A percentile compares a stretch with the other conserved stretches of the same genome.
Conservation (phyloP, 495 filamentous ascomycete species). For the Penicillium desertorum region DNA sequence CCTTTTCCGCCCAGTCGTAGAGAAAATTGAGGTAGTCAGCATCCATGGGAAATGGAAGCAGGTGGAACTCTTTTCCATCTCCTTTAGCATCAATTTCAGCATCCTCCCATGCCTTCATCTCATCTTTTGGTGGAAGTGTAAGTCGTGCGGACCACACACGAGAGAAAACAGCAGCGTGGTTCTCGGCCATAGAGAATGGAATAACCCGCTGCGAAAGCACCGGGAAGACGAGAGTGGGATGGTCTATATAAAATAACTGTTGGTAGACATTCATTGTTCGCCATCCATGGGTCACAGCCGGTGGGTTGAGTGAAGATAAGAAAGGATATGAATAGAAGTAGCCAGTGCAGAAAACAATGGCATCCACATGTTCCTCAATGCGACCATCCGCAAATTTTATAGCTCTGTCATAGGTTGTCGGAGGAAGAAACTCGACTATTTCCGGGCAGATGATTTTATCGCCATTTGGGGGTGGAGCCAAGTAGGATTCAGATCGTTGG, state of each 20-base stretch:
- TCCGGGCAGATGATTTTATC: conserved; percentile 56
- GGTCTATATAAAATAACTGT: conserved; percentile 71
- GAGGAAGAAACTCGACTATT: conserved; percentile 57
- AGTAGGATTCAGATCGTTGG: conserved; percentile 45
- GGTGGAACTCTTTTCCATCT: conserved; percentile 56
- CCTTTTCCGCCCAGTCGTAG: conserved; percentile 57
- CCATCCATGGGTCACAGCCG: conserved; percentile 65
- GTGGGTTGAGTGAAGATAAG: conserved; percentile 56
- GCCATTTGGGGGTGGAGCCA: conserved; percentile 24
- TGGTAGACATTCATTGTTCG: conserved; percentile 67
- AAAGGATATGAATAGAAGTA: conserved; percentile 59
- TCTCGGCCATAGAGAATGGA: conserved; percentile 77
- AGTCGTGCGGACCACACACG: conserved; percentile 71
- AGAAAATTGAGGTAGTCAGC: conserved; percentile 74
- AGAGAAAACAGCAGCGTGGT: conserved; percentile 74
- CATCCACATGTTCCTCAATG: conserved; percentile 50
- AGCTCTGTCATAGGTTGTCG: conserved; percentile 37
- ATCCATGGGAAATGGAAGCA: conserved; percentile 71
- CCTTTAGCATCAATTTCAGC: conserved; percentile 42
- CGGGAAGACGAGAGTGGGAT: conserved; percentile 78
- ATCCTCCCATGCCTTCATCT: conserved; percentile 69
- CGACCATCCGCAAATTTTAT: conserved; percentile 55
- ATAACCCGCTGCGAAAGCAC: conserved; percentile 76
- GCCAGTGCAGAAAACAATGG: conserved; percentile 60
- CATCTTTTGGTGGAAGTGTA: conserved; percentile 54